Conservation (phyloP, 2,329 filamentous ascomycete genomes). For the Neopestalotiopsis rosae region DNA sequence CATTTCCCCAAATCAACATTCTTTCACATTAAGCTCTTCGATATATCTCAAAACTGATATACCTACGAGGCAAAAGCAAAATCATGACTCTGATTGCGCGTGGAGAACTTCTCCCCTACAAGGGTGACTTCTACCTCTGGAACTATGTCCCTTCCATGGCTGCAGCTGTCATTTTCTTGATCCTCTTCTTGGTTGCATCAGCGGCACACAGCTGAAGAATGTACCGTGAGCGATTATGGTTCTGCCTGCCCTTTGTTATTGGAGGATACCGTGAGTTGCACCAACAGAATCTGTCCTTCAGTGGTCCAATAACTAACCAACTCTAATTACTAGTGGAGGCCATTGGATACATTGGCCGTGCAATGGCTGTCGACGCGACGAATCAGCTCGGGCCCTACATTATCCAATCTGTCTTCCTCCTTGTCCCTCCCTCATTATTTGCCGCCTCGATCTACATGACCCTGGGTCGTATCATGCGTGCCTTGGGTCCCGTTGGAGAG, state of each 20-base stretch:
- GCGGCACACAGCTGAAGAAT: conserved; percentile 47
- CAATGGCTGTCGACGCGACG: conserved; percentile 27
- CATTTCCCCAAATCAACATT: no score
- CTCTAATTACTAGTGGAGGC: background rate
- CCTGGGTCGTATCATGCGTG: conserved; percentile 48
- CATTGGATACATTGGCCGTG: conserved; percentile 6
- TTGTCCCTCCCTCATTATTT: conserved; percentile 54
- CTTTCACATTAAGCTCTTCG: no score
- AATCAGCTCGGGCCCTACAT: conserved; percentile 42
- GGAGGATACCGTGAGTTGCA: conserved; percentile 52
- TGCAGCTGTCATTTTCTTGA: conserved; percentile 47
- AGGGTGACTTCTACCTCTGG: conserved; percentile 41
- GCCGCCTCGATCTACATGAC: conserved; percentile 59
- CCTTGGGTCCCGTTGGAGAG: conserved; percentile 38
- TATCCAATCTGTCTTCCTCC: conserved; percentile 47
- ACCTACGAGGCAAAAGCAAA: no score
- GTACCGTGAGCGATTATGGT: conserved; percentile 51
- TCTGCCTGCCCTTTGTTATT: conserved; percentile 53
- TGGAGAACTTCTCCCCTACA: conserved; percentile 30
- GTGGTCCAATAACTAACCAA: background rate
- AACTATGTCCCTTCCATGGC: conserved; percentile 46
- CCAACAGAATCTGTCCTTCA: background rate
- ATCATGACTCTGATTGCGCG: no score
- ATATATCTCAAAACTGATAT: no score
- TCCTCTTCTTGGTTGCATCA: conserved; percentile 47